Evolutionary conservation across 108 stramenopile species (phyloP), one percentile per base, ranked within the genome.

Genomic region (Parietichytrium sp.): DNA sequence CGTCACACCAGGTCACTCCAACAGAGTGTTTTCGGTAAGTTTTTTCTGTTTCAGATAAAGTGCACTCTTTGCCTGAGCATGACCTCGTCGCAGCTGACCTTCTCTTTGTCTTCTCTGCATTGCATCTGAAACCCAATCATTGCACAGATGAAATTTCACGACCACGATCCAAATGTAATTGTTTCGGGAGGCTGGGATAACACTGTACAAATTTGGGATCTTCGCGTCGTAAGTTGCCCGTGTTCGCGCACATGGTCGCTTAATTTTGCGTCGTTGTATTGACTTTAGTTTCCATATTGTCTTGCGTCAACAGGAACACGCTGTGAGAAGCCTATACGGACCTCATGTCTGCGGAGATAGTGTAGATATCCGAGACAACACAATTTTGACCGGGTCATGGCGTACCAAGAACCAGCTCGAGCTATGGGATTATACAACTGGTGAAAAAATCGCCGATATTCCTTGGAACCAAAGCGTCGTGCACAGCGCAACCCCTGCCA

Each of bases 191-290:
- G 90, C 27, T 90, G 90, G 90, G 90, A 90, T 51, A 90, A 90
- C 87, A 89, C 88, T 4, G 53, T 90, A 25, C 90, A 89, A 82
- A 82, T 90, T 47, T 90, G 90, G 90, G 90, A 90, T 50, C 36
- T 54, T 54, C 80, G 90, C 26, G 47, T 36, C 42, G 87, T n/a
- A n/a, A n/a, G n/a, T n/a, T n/a, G n/a, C n/a, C n/a, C n/a, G n/a
- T n/a, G n/a, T n/a, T n/a, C n/a, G n/a, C n/a, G n/a, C n/a, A n/a
- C n/a, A n/a, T n/a, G n/a, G n/a, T n/a, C n/a, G n/a, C n/a, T n/a
- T n/a, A n/a, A n/a, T n/a, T n/a, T n/a, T n/a, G n/a, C n/a, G n/a
- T n/a, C n/a, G n/a, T n/a, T n/a, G n/a, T n/a, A n/a, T n/a, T n/a
- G n/a, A n/a, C n/a, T n/a, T n/a, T n/a, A n/a, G n/a, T n/a, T n/a